phyloP scores from a whole-genome alignment of 148 eudicot genomes.

The Beta vulgaris region DNA sequence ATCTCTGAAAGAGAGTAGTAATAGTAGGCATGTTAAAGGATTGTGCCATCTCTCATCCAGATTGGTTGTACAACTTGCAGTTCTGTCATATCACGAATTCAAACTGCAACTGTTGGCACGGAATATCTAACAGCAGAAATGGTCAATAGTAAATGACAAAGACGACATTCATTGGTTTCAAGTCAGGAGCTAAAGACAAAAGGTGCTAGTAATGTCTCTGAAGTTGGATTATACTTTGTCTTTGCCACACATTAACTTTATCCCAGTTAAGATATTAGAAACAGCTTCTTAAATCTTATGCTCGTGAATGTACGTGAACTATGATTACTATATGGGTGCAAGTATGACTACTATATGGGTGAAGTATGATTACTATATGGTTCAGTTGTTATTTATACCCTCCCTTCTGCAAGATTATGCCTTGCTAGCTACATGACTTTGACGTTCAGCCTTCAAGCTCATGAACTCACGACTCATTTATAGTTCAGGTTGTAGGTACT shows the following conservation, averaged over 20 bases:
- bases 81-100: conserved; percentile 25
- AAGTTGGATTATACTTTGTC: not conserved
- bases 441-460: not conserved
- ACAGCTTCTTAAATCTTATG: not conserved
- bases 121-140: conserved; percentile 20
- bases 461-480: no score
- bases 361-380: not conserved
- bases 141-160: conserved; percentile 14
- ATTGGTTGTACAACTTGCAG: conserved; percentile 6
- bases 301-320: not conserved
- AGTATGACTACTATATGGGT: not conserved
- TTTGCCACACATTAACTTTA: not conserved
- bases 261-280: not conserved
- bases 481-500: no score
- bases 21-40: no score
- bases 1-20: no score
- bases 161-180: not conserved
- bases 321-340: not conserved
- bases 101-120: conserved; percentile 17
- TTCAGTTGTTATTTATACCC: not conserved
- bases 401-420: not conserved
- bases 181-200: not conserved
- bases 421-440: not conserved
- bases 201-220: not conserved
- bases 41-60: no score